Conservation (phyloP, 163 green algal species). For the Trebouxiophyceae sp. region DNA sequence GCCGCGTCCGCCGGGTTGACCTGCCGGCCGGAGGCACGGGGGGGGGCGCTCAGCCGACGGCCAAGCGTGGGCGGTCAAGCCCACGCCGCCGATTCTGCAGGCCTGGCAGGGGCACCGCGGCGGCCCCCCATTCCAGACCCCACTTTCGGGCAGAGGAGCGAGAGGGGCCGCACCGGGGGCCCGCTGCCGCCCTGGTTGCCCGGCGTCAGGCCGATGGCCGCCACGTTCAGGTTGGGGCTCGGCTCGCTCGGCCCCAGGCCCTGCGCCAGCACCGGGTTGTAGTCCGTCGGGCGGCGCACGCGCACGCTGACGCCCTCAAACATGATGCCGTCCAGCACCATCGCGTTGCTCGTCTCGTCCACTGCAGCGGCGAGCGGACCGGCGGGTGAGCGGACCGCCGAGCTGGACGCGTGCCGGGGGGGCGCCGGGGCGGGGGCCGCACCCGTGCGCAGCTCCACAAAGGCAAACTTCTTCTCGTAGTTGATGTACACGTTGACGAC, state of each 20-base stretch:
- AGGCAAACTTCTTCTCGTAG: slow-evolving; percentile 97
- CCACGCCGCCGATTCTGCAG: no score
- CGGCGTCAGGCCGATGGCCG: slow-evolving; percentile 70
- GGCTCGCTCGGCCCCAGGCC: slow-evolving; percentile 75
- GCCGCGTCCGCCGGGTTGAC: slow-evolving; percentile 32
- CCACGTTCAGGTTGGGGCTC: slow-evolving; percentile 86
- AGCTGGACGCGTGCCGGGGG: no score
- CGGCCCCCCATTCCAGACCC: no score
- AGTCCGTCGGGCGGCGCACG: slow-evolving; percentile 92
- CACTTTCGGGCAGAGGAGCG: no score
- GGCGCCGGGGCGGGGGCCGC: background rate
- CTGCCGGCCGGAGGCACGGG: background rate
- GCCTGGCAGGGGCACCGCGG: no score
- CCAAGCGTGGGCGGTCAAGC: no score
- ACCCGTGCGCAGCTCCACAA: slow-evolving; percentile 94
- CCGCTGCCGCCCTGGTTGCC: no score
- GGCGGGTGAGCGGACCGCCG: no score
- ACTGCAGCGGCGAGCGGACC: no score
- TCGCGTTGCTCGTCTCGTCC: slow-evolving; percentile 93
- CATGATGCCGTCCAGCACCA: slow-evolving; percentile 96
- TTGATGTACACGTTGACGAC: slow-evolving; percentile 99
- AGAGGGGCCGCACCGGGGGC: background rate
- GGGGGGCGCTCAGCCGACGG: no score
- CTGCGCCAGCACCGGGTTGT: slow-evolving; percentile 78
- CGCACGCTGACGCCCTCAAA: slow-evolving; percentile 90